phyloP scores from a whole-genome alignment of 192 early-diverging fungal species.

The Mortierella alpina region DNA sequence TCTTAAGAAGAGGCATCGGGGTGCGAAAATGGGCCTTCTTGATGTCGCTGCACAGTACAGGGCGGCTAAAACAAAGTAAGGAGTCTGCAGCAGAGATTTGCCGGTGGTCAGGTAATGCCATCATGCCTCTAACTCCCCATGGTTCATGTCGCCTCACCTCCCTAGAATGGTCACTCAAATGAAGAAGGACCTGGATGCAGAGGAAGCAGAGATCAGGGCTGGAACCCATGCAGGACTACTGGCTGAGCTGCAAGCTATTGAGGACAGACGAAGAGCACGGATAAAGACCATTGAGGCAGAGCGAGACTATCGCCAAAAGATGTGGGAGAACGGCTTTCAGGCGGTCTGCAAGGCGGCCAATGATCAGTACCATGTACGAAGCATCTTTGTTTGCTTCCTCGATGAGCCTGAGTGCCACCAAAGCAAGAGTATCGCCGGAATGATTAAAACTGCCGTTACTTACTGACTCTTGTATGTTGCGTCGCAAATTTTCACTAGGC shows the following conservation, averaged over 20 bases:
- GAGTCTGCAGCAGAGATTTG: too few relatives aligned
- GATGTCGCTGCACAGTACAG: conserved; percentile 26
- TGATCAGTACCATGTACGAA: conserved; percentile 41
- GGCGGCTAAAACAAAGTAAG: conserved; percentile 18
- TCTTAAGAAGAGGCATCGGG: conserved; percentile 33
- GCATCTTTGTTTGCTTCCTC: background rate
- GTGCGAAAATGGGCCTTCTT: conserved; percentile 11
- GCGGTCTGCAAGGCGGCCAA: conserved; percentile 38
- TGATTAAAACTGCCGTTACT: too few relatives aligned
- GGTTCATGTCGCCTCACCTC: background rate
- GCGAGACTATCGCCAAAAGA: conserved; percentile 12
- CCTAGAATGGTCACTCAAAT: conserved; percentile 18
- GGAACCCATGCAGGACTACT: conserved; percentile 38
- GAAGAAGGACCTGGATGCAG: conserved; percentile 20
- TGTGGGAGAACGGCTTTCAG: conserved; percentile 29
- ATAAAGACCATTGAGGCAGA: conserved; percentile 11
- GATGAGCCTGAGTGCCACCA: background rate
- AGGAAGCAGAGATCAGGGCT: conserved; percentile 42
- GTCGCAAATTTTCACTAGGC: conserved; percentile 5
- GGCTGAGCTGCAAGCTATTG: conserved; percentile 44
- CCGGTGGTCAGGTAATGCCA: background rate
- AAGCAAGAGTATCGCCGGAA: background rate
- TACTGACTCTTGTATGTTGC: too few relatives aligned
- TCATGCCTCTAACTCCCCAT: background rate
- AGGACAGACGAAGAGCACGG: conserved; percentile 27